Evolutionary conservation across 768 basidiomycete species (phyloP), one percentile per base, ranked within the genome.

Genomic region (Amanita thiersii): DNA sequence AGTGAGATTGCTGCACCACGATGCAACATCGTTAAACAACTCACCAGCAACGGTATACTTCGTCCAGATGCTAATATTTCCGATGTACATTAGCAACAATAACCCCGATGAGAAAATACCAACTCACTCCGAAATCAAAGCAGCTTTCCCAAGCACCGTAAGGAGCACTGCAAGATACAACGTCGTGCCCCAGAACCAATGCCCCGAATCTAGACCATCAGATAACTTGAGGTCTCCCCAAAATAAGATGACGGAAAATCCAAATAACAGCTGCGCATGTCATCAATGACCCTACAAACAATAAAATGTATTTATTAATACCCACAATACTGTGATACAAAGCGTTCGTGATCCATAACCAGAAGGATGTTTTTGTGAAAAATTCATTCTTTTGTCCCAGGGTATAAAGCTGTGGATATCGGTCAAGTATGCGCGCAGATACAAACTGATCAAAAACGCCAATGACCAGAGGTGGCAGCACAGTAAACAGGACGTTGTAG

Each of bases 391-490:
- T 77, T 62, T 98, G 96, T 2, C 96, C 96, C 5, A 97, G 79
- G 46, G 76, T 81, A 61, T 99, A 99, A 25, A 98, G 67, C 54
- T 99, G 96, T 1, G 96, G 96, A 59, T 99, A 99, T 29, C 92
- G 79, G 58, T 98, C 94, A 47, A 99, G 68, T 61, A 98, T 87
- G 15, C 96, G 79, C 2, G 96, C 96, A 2, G 90, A 93, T 37
- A 98, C 96, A 51, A 98, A 98, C 54, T 99, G 96, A 60, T 98
- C 96, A 56, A 98, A 98, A 36, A 99, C 75, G 26, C 96, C 96
- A 51, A 99, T 94, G 40, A 99, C 96, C 38, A 99, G 74, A 0
- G 96, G 96, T 0, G 96, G 94, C 1, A 99, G 72, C 25, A 99
- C 77, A 29, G 94, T 94, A 69, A 98, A 98, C 37, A 96, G 60